A percentile compares a stretch with the other conserved stretches of the same genome.
phyloP scores from a whole-genome alignment of 352 stramenopile species.

The Peronospora destructor region DNA sequence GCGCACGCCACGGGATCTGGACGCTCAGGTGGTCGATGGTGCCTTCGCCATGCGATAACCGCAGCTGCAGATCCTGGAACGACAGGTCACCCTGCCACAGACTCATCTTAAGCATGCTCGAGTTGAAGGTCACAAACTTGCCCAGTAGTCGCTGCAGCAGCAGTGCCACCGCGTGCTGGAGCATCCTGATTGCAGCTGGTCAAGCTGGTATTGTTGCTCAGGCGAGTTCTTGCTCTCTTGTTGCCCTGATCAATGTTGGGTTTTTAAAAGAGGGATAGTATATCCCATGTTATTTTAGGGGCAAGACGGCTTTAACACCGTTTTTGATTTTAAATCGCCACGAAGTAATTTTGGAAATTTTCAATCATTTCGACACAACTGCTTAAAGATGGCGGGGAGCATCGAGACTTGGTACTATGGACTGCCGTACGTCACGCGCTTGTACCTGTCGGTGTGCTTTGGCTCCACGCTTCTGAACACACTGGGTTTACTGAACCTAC shows the following conservation, averaged over 20 bases:
- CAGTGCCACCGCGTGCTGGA: conserved; percentile 75
- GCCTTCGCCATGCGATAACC: conserved; percentile 70
- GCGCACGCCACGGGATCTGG: conserved; percentile 77
- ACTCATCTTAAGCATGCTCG: conserved; percentile 75
- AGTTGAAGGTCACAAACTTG: conserved; percentile 86
- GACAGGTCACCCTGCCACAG: conserved; percentile 83
- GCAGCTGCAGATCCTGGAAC: conserved; percentile 76
- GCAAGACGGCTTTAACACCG: too few relatives aligned
- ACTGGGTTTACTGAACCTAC: conserved; percentile 73
- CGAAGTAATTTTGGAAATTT: too few relatives aligned
- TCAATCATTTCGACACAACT: background rate
- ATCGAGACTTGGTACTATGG: conserved; percentile 83
- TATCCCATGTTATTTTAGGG: too few relatives aligned
- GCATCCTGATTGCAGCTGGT: conserved; percentile 32
- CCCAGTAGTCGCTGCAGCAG: conserved; percentile 82
- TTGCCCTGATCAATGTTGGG: background rate
- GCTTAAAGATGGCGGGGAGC: conserved; percentile 46
- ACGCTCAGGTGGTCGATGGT: conserved; percentile 70
- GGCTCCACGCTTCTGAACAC: conserved; percentile 72
- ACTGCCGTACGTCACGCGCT: conserved; percentile 80
- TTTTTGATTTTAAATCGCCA: too few relatives aligned
- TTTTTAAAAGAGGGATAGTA: background rate
- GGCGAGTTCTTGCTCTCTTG: too few relatives aligned
- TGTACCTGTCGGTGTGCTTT: conserved; percentile 81
- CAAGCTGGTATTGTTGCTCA: too few relatives aligned